Evolutionary conservation across 371 early-diverging fungal species (phyloP).

Genomic region (Mortierella sp.): DNA sequence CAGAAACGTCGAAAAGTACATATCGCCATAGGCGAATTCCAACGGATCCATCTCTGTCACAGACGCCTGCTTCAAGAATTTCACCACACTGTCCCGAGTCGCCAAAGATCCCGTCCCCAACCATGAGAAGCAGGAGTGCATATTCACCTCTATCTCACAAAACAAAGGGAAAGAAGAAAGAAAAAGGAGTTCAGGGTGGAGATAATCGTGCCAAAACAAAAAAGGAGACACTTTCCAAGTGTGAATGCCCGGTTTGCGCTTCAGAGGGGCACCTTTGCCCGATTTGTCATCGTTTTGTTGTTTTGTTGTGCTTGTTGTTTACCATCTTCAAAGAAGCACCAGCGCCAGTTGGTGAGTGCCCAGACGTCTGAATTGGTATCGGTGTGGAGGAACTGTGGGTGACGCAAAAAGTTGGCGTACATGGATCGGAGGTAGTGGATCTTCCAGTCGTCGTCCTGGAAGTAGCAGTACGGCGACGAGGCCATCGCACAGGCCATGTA

Average conservation of each 20-base stretch:
- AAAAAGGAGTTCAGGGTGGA: slow-evolving; percentile 1
- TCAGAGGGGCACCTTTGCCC: too few species aligned
- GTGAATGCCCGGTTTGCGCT: too few species aligned
- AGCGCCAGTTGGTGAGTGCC: slow-evolving; percentile 71
- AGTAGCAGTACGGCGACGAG: slow-evolving; percentile 75
- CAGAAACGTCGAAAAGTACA: slow-evolving; percentile 70
- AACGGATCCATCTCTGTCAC: slow-evolving; percentile 63
- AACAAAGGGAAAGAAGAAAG: neutral
- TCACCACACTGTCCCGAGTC: slow-evolving; percentile 64
- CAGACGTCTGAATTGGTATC: slow-evolving; percentile 67
- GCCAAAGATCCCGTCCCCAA: slow-evolving; percentile 69
- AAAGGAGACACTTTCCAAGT: neutral
- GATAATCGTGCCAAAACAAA: neutral
- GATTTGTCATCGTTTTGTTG: neutral
- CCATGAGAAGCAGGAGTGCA: slow-evolving; percentile 71
- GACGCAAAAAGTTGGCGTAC: slow-evolving; percentile 73
- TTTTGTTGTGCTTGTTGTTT: slow-evolving; percentile 21
- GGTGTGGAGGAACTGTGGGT: slow-evolving; percentile 68
- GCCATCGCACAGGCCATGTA: slow-evolving; percentile 73
- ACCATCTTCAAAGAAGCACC: slow-evolving; percentile 76
- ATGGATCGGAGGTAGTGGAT: slow-evolving; percentile 63
- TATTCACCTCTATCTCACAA: slow-evolving; percentile 57
- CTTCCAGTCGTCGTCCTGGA: slow-evolving; percentile 66
- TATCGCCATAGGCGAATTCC: slow-evolving; percentile 68
- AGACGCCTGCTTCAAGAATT: slow-evolving; percentile 63